A percentile compares a stretch with the other conserved stretches of the same genome.
Evolutionary conservation across 495 filamentous ascomycete genomes (phyloP).

Genomic region (Lindgomyces ingoldianus): DNA sequence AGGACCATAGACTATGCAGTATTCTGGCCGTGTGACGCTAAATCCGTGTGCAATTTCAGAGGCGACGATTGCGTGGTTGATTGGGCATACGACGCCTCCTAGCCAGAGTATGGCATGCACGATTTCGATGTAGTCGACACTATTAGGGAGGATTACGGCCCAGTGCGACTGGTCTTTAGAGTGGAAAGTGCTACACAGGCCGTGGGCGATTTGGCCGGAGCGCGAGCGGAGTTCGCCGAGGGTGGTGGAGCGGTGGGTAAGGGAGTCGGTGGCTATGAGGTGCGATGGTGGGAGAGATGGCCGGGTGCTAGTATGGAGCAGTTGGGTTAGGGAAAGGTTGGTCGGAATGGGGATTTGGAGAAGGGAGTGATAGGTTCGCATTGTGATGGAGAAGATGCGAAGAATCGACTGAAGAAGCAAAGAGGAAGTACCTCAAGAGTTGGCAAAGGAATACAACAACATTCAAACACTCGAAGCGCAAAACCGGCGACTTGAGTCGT

Average conservation of each 20-base stretch:
- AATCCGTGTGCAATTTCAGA: conserved; percentile 29
- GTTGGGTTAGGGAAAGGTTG: conserved; percentile 45
- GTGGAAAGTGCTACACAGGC: conserved; percentile 36
- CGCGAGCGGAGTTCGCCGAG: conserved; percentile 43
- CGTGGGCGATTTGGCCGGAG: conserved; percentile 44
- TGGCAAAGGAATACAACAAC: too few relatives aligned
- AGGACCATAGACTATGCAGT: conserved; percentile 42
- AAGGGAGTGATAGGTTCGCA: conserved; percentile 42
- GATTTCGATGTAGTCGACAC: conserved; percentile 45
- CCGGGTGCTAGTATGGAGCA: conserved; percentile 41
- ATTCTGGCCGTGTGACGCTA: conserved; percentile 27
- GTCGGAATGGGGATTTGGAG: conserved; percentile 41
- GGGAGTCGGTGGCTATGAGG: conserved; percentile 45
- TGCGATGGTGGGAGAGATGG: conserved; percentile 42
- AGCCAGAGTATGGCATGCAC: conserved; percentile 38
- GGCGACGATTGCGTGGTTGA: conserved; percentile 29
- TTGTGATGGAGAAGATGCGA: conserved; percentile 12
- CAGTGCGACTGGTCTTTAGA: conserved; percentile 42
- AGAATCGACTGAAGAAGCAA: neutral
- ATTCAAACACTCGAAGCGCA: too few relatives aligned
- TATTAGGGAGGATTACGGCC: conserved; percentile 46
- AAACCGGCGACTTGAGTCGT: too few relatives aligned
- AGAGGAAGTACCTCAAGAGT: neutral
- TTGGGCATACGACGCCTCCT: conserved; percentile 27
- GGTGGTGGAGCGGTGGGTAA: conserved; percentile 46